Base-by-base conservation (phyloP, 2,329 filamentous ascomycete species). In the Triangularia verruculosa region DNA sequence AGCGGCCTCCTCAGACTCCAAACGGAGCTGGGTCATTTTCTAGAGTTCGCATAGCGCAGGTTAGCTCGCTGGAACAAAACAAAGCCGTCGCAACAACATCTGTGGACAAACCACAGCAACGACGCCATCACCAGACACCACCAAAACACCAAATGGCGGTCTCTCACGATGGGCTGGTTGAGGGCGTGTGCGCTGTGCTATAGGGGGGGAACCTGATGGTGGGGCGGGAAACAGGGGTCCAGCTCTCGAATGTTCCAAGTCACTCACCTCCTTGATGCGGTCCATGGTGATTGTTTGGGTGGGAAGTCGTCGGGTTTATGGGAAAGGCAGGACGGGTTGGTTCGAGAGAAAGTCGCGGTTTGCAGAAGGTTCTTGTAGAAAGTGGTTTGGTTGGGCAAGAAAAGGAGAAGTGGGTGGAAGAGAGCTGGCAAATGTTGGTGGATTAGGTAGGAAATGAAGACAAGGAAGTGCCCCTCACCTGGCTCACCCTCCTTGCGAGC, bases 1-100 rank as follows among this genome's bases (percentile, higher is more conserved):
- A 69, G 87, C 81, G 69, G 91, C 89, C 77, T 95, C 90, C 76
- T 98, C 95, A 74, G 92, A 91, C 86, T 98, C 92, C 80, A 94
- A 82, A 77, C 94, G 93, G 83, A 99, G 92, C 79, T 89, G 85
- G 83, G 90, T 90, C 92, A 97, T 94, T 89, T 93, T 94, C 94
- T 97, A 54, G 13, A 74, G 66, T 61, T 3, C 24, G 27, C 47
- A 59, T 65, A 67, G 63, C 63, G 66, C 70, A 61, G 66, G 67
- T 74, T 69, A 72, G 71, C 69, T 60, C 68, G 64, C 32, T 30
- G 24, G 39, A 47, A 9, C 39, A 47, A 34, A 25, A 4, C 28
- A 52, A n/a, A 12, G 20, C 25, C 51, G 25, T 54, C 27, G 13
- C 51, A 54, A 28, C 47, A 27, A 15, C 12, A 54, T 47, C n/a